phyloP scores from a whole-genome alignment of 441 rosid species.

The Croton laevigatus region DNA sequence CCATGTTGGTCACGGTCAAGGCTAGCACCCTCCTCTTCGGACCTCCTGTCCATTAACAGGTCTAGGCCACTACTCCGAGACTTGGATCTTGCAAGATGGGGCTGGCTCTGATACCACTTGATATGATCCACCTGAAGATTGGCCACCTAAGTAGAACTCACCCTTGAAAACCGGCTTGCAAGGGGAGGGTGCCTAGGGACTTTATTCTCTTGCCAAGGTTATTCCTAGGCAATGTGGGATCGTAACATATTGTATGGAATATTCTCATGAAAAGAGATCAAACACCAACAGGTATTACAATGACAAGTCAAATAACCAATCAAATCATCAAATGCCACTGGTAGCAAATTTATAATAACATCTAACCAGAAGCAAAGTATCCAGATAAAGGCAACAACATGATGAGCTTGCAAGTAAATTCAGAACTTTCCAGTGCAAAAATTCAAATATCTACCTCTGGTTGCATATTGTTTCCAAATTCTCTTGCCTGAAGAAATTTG shows the following conservation, averaged over 20 bases:
- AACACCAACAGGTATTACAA: background rate
- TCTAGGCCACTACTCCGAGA: too few relatives aligned
- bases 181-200: too few relatives aligned
- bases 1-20: too few relatives aligned
- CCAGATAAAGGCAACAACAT: background rate
- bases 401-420: background rate
- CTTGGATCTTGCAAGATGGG: too few relatives aligned
- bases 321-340: background rate
- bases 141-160: too few relatives aligned
- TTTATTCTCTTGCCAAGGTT: too few relatives aligned
- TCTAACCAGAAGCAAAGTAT: constrained; percentile 2
- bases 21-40: too few relatives aligned
- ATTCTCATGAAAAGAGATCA: background rate
- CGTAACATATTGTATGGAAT: background rate
- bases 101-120: too few relatives aligned
- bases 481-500: background rate
- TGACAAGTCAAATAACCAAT: constrained; percentile 9
- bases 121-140: too few relatives aligned
- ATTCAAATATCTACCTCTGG: background rate
- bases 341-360: background rate
- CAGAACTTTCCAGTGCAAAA: background rate
- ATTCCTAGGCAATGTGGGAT: too few relatives aligned
- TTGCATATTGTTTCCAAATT: background rate
- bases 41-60: too few relatives aligned
- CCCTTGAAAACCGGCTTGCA: too few relatives aligned